Evolutionary conservation across 306 rosid genomes (phyloP).

Genomic region (Neltuma alba): DNA sequence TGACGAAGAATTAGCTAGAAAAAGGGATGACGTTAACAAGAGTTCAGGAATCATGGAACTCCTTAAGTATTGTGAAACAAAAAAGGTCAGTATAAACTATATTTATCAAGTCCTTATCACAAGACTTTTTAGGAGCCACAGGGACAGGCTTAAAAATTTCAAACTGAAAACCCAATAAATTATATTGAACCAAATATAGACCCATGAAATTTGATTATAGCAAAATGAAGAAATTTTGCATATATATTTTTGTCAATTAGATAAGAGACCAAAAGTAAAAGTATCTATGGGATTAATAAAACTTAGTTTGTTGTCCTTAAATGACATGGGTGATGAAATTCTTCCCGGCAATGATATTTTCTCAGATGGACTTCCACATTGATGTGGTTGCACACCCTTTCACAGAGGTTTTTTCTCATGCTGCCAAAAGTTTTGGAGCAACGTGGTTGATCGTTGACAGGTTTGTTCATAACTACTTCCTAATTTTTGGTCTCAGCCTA

Average conservation of each 20-base stretch:
- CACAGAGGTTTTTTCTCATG: conserved; percentile 46
- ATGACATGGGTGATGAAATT: background rate
- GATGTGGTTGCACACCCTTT: conserved; percentile 53
- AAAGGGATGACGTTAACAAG: conserved; percentile 43
- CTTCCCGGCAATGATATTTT: conserved; percentile 23
- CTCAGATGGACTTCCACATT: conserved; percentile 57
- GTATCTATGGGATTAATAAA: background rate
- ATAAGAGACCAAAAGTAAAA: no score
- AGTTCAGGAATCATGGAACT: conserved; percentile 40
- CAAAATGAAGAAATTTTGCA: background rate
- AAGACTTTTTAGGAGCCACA: no score
- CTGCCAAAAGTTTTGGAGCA: conserved; percentile 40
- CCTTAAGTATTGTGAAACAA: conserved; percentile 32
- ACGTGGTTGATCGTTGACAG: conserved; percentile 76
- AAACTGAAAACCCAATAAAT: background rate
- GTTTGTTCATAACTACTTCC: conserved; percentile 43
- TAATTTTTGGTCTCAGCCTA: background rate
- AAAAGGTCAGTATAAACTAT: conserved; percentile 48
- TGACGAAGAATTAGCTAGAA: conserved; percentile 43
- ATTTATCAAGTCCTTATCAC: no score
- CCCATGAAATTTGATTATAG: background rate
- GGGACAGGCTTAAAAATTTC: background rate
- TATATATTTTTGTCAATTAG: no score
- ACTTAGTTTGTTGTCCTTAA: background rate
- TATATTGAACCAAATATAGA: background rate